These are phyloP conservation scores for Maudiozyma turicensis DNA, from an alignment of 805 yeast genomes.

Conservation along the genomic window DNA sequence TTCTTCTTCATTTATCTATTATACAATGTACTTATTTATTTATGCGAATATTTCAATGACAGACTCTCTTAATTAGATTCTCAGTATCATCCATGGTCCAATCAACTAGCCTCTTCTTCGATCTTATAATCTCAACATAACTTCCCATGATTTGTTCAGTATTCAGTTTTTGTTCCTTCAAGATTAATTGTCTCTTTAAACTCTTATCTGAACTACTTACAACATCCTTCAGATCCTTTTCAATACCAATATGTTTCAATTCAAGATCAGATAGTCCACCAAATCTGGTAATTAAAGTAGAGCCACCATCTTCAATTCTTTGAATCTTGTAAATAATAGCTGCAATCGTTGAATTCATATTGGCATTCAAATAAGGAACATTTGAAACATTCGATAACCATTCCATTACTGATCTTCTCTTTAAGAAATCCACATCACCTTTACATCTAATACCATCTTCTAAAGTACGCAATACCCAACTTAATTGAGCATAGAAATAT, in stretches of 20 bases:
- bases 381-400: constrained; percentile 48
- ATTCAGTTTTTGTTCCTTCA: constrained; percentile 38
- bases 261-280: constrained; percentile 38
- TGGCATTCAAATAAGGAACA: constrained; percentile 39
- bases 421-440: constrained; percentile 45
- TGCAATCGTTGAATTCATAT: constrained; percentile 33
- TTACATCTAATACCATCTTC: constrained; percentile 37
- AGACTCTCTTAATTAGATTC: constrained; percentile 37
- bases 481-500: constrained; percentile 45
- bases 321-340: constrained; percentile 39
- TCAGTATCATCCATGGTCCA: constrained; percentile 51
- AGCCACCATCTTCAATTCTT: constrained; percentile 47
- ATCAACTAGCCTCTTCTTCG: constrained; percentile 47
- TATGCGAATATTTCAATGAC: constrained; percentile 1
- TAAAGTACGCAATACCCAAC: constrained; percentile 55
- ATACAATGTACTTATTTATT: background rate
- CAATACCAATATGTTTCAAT: constrained; percentile 7
- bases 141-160: constrained; percentile 18
- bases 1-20: background rate
- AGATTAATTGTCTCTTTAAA: constrained; percentile 27
- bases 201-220: constrained; percentile 11
- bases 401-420: constrained; percentile 52
- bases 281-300: constrained; percentile 48
- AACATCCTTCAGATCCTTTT: constrained; percentile 7
- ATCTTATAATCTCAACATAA: constrained; percentile 23